Percentiles rank a stretch among this genome's conserved stretches.
These are phyloP conservation scores for Mentha longifolia DNA, from an alignment of 257 asterid genomes.

Conservation along the genomic window DNA sequence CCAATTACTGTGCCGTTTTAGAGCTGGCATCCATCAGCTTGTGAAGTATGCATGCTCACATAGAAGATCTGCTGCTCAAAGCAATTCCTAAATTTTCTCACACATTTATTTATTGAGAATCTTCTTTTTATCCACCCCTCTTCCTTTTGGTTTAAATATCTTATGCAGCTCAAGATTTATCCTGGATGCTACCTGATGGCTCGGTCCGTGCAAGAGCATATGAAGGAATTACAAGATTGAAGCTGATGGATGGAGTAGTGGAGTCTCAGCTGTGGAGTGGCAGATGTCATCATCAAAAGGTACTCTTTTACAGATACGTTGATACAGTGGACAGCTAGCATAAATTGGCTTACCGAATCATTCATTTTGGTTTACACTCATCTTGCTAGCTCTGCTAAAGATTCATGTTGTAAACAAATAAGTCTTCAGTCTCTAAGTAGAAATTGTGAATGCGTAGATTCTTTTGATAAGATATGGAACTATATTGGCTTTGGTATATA, in stretches of 20 bases:
- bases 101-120: background rate
- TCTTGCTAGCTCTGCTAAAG: background rate
- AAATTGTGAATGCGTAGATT: background rate
- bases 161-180: constrained; percentile 20
- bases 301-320: constrained; percentile 17
- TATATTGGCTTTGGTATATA: background rate
- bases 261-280: constrained; percentile 11
- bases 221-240: constrained; percentile 10
- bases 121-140: background rate
- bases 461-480: background rate
- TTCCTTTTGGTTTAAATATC: constrained; percentile 16
- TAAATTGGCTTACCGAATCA: too few species aligned
- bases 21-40: constrained; percentile 31
- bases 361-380: constrained; percentile 4
- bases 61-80: constrained; percentile 6
- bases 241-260: background rate
- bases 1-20: constrained; percentile 12
- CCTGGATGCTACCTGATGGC: constrained; percentile 31
- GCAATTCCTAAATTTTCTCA: constrained; percentile 18
- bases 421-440: background rate
- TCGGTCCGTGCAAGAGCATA: constrained; percentile 19
- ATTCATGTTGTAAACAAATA: too few species aligned
- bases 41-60: constrained; percentile 26
- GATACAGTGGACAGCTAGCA: background rate
- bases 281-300: constrained; percentile 30